Evolutionary conservation across 345 rosid species (phyloP).

Genomic region (Schrenkiella parvula): DNA sequence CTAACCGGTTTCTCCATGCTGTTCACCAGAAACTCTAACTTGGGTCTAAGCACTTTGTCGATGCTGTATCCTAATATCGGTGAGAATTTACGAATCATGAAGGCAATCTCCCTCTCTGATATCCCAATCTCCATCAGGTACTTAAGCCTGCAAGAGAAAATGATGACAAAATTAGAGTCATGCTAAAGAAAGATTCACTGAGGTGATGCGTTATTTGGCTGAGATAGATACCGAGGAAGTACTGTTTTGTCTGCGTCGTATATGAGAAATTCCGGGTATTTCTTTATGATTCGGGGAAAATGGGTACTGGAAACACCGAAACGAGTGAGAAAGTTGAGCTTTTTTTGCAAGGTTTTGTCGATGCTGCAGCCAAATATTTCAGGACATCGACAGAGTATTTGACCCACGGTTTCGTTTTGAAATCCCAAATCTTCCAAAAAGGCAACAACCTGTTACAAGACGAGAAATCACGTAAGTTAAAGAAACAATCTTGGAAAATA

Average conservation of each 20-base stretch:
- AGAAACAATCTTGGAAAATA: neutral
- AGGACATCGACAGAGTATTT: slow-evolving; percentile 72
- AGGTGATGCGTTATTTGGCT: neutral
- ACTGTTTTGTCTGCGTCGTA: slow-evolving; percentile 54
- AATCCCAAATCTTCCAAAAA: slow-evolving; percentile 69
- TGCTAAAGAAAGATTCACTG: neutral
- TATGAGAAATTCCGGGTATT: slow-evolving; percentile 82
- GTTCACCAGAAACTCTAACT: slow-evolving; percentile 62
- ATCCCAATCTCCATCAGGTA: slow-evolving; percentile 68
- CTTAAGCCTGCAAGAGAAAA: slow-evolving; percentile 45
- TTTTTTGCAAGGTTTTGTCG: slow-evolving; percentile 60
- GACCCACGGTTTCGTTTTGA: slow-evolving; percentile 48
- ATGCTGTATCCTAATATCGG: slow-evolving; percentile 88
- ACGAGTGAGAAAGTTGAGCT: slow-evolving; percentile 52
- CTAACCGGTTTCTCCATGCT: slow-evolving; percentile 59
- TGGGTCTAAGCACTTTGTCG: slow-evolving; percentile 63
- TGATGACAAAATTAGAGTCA: neutral
- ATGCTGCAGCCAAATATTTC: slow-evolving; percentile 65
- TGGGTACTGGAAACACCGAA: slow-evolving; percentile 56
- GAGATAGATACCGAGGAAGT: slow-evolving; percentile 64
- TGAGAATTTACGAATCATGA: slow-evolving; percentile 79
- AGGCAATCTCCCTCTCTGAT: slow-evolving; percentile 53
- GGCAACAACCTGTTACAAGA: slow-evolving; percentile 52
- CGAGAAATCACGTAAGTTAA: neutral
- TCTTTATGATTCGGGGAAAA: slow-evolving; percentile 64